Base-by-base conservation (phyloP, 2,329 filamentous ascomycete genomes). In the Neofusicoccum ribis region DNA sequence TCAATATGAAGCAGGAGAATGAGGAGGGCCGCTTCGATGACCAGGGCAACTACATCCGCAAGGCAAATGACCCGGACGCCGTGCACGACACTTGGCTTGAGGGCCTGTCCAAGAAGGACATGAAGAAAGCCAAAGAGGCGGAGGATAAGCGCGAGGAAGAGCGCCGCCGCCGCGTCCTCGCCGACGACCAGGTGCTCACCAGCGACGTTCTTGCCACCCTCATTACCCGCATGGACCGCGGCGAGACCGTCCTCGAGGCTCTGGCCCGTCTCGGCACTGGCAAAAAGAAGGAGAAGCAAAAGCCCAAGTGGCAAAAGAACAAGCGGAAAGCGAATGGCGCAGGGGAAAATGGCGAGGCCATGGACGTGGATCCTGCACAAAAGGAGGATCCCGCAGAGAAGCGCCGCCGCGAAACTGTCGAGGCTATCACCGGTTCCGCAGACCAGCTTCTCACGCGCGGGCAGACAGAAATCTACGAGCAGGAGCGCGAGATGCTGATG, bases 21-120 rank as follows among this genome's bases (percentile, higher is more conserved):
- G 93, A 98, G 73, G 94, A 98, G 70, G 95, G 95, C 1, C 86
- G 88, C 11, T 99, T 97, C 72, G 95, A 99, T 75, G 91, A 95
- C 70, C 82, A 89, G 1, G 94, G 94, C 9, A 99, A 98, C 77
- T 99, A 89, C 75, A 88, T 99, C 50, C 88, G 95, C 65, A 96
- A 96, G 77, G 93, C 93, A 0, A 86, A 81, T 8, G 95, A 99
- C 72, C 92, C 92, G 0, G 93, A 98, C 70, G 92, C 93, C 0
- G 87, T 91, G 27, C 93, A 99, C 76, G 95, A 99, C 79, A 86
- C 86, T 37, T 99, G 95, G 95, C 80, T 99, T 20, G 91, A 97
- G 50, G 95, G 95, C 0, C 82, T 97, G 20, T 95, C 90, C 70
- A 97, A 96, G 76, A 96, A 94, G 77, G 93, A 97, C 66, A 96